Evolutionary conservation across 495 filamentous ascomycete species (phyloP).

Genomic region (Neurospora sp.): DNA sequence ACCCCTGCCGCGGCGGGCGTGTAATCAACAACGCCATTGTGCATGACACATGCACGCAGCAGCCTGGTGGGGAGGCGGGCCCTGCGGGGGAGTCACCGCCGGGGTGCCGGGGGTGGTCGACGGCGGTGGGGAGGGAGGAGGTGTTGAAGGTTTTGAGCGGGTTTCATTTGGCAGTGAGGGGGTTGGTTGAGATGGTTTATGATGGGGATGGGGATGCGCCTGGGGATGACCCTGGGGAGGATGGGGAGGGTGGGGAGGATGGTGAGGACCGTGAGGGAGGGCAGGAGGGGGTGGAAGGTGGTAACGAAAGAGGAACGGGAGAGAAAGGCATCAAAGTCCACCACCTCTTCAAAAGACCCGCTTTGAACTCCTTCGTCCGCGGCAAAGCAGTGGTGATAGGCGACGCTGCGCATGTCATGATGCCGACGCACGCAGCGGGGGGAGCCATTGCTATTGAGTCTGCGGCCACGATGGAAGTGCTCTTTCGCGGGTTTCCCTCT

Average conservation of each 20-base stretch:
- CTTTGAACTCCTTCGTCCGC: slow-evolving; percentile 13
- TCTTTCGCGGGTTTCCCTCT: slow-evolving; percentile 11
- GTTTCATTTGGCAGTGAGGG: slow-evolving; percentile 14
- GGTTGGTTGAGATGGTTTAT: slow-evolving; percentile 14
- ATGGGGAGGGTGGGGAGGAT: not conserved
- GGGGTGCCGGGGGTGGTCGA: slow-evolving; percentile 9
- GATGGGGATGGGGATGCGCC: not conserved
- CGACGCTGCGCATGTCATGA: slow-evolving; percentile 23
- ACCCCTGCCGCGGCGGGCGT: slow-evolving; percentile 32
- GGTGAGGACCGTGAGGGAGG: too few species aligned
- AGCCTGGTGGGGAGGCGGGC: slow-evolving; percentile 2
- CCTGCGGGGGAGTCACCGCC: not conserved
- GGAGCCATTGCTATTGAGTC: slow-evolving; percentile 19
- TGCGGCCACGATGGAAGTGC: slow-evolving; percentile 15
- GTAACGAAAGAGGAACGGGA: not conserved
- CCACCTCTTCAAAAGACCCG: slow-evolving; percentile 14
- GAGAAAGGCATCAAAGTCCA: slow-evolving; percentile 25
- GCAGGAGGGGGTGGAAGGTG: too few species aligned
- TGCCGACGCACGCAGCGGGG: slow-evolving; percentile 21
- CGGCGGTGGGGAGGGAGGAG: slow-evolving; percentile 2
- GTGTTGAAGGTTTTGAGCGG: slow-evolving; percentile 12
- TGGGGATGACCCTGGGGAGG: too few species aligned
- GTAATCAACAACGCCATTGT: slow-evolving; percentile 22
- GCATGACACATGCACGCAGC: slow-evolving; percentile 11
- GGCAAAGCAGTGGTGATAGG: slow-evolving; percentile 18